A percentile compares a stretch with the other conserved stretches of the same genome.
phyloP scores from a whole-genome alignment of 2,329 filamentous ascomycete genomes.

The Claviceps quebecensis region DNA sequence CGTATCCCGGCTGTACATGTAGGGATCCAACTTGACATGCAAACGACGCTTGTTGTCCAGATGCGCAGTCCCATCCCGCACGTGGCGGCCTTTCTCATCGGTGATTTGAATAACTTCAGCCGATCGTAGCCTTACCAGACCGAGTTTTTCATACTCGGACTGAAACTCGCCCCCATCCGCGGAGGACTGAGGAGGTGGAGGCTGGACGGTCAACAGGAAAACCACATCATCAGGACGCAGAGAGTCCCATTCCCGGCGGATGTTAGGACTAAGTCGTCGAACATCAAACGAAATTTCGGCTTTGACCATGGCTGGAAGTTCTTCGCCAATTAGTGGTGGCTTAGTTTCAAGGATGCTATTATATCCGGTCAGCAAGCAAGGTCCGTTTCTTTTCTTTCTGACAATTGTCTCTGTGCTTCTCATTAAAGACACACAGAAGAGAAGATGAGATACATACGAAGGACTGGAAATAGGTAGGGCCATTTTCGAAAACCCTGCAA shows the following conservation, averaged over 20 bases:
- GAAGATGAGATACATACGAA: constrained; percentile 27
- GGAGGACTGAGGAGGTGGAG: constrained; percentile 34
- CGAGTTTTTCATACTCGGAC: constrained; percentile 43
- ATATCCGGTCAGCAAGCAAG: not conserved
- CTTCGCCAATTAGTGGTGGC: constrained; percentile 69
- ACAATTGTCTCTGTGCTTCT: not conserved
- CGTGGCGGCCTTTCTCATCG: constrained; percentile 66
- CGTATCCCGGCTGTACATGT: constrained; percentile 64
- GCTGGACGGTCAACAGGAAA: constrained; percentile 68
- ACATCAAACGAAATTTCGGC: constrained; percentile 80
- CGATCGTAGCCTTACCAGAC: constrained; percentile 58
- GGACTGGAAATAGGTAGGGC: constrained; percentile 75
- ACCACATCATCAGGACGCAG: constrained; percentile 78
- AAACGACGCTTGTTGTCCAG: constrained; percentile 60
- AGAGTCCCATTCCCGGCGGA: constrained; percentile 80
- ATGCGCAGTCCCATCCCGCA: constrained; percentile 46
- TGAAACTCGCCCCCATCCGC: constrained; percentile 36
- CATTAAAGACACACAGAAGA: not conserved
- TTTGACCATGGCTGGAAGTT: constrained; percentile 69
- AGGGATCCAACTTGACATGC: constrained; percentile 67
- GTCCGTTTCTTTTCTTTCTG: not conserved
- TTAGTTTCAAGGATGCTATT: constrained; percentile 64
- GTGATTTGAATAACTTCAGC: constrained; percentile 77
- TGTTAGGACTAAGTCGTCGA: constrained; percentile 57
- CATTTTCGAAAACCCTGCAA: constrained; percentile 83